Evolutionary conservation across 352 stramenopile genomes (phyloP).

Genomic region (Pythium dissimile): DNA sequence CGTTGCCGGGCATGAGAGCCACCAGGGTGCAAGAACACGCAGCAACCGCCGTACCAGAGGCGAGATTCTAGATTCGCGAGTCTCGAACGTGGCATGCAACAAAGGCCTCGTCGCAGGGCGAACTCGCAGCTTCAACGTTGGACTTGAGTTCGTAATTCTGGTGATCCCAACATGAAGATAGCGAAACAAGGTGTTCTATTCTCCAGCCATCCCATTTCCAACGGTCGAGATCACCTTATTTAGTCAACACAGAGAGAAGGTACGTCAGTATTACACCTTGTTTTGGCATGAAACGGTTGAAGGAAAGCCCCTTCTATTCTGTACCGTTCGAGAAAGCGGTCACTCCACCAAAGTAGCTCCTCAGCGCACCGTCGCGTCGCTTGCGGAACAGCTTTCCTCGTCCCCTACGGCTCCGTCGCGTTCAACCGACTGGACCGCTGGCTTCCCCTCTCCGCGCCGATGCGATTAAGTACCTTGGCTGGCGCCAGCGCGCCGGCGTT

Average conservation of each 20-base stretch:
- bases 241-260: too few relatives aligned
- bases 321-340: not conserved
- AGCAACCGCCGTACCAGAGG: not conserved
- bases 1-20: not conserved
- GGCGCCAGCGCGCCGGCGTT: not conserved
- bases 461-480: not conserved
- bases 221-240: not conserved
- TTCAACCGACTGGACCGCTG: not conserved
- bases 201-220: too few relatives aligned
- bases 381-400: not conserved
- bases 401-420: not conserved
- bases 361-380: not conserved
- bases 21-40: not conserved
- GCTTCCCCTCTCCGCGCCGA: not conserved
- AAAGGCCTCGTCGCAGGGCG: not conserved
- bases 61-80: not conserved
- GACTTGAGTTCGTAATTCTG: not conserved
- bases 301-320: not conserved
- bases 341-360: not conserved
- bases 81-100: not conserved
- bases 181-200: constrained; percentile 3
- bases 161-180: not conserved
- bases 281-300: not conserved
- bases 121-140: not conserved
- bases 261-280: too few relatives aligned